phyloP scores from a whole-genome alignment of 495 filamentous ascomycete species.

The Neohortaea acidophila region DNA sequence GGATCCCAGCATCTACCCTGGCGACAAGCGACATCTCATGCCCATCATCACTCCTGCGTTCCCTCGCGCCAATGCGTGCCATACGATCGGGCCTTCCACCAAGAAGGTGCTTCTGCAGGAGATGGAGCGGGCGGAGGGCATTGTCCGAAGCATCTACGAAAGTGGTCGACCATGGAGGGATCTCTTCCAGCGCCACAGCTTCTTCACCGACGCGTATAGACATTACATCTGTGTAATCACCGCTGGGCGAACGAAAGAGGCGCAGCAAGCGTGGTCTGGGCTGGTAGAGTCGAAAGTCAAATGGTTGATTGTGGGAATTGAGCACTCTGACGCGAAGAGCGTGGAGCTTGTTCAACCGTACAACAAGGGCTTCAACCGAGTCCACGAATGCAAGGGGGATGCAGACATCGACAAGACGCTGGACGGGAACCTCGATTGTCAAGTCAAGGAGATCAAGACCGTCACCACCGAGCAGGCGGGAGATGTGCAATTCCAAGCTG shows the following conservation, averaged over 20 bases:
- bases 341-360: slow-evolving; percentile 80
- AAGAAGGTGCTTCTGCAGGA: slow-evolving; percentile 71
- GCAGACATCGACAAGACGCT: slow-evolving; percentile 54
- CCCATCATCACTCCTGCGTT: slow-evolving; percentile 92
- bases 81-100: slow-evolving; percentile 79
- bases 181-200: slow-evolving; percentile 72
- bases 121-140: slow-evolving; percentile 56
- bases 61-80: slow-evolving; percentile 90
- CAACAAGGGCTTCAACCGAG: slow-evolving; percentile 77
- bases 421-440: slow-evolving; percentile 53
- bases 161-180: slow-evolving; percentile 70
- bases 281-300: slow-evolving; percentile 86
- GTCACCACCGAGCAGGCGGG: slow-evolving; percentile 43
- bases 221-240: slow-evolving; percentile 85
- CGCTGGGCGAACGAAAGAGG: slow-evolving; percentile 72
- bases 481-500: slow-evolving; percentile 38
- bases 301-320: slow-evolving; percentile 63
- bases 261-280: slow-evolving; percentile 74
- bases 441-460: slow-evolving; percentile 44
- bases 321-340: slow-evolving; percentile 43
- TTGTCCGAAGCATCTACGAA: slow-evolving; percentile 65
- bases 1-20: slow-evolving; percentile 83
- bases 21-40: slow-evolving; percentile 78
- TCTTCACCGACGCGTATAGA: slow-evolving; percentile 84
- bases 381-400: slow-evolving; percentile 57